Evolutionary conservation across 257 asterid species (phyloP).

Genomic region (Nicotiana undulata): DNA sequence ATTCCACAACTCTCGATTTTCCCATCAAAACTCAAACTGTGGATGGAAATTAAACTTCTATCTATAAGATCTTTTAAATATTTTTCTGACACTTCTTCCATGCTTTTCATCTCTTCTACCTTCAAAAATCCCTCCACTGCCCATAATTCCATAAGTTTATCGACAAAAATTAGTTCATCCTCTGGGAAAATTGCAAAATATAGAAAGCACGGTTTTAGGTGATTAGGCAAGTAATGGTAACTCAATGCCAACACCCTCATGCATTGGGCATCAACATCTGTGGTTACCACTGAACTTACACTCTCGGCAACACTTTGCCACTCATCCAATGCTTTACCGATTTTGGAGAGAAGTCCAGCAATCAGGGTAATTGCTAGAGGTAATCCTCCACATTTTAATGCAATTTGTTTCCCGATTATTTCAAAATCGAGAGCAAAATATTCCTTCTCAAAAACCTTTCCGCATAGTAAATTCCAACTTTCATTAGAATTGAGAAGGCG

Average conservation of each 20-base stretch:
- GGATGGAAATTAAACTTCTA: too few relatives aligned
- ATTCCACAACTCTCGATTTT: constrained; percentile 7
- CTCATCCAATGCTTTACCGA: neutral
- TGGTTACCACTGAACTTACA: neutral
- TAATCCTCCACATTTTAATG: constrained; percentile 1
- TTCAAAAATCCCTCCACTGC: constrained; percentile 14
- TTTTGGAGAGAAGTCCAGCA: constrained; percentile 5
- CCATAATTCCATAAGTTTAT: constrained; percentile 8
- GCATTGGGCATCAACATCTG: neutral
- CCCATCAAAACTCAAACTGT: too few relatives aligned
- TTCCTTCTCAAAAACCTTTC: neutral
- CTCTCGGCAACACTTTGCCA: constrained; percentile 1
- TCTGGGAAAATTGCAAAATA: neutral
- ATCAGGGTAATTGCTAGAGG: neutral
- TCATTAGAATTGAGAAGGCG: neutral
- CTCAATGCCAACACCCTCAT: neutral
- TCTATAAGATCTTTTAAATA: neutral
- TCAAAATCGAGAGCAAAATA: neutral
- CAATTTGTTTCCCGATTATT: constrained; percentile 1
- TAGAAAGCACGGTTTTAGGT: constrained; percentile 8
- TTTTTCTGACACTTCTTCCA: constrained; percentile 2
- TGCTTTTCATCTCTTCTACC: too few relatives aligned
- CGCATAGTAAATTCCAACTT: constrained; percentile 3
- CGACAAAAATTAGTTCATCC: constrained; percentile 1
- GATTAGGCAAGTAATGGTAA: constrained; percentile 11